Evolutionary conservation across 2,329 filamentous ascomycete genomes (phyloP).

Genomic region (Fusarium mangiferae): DNA sequence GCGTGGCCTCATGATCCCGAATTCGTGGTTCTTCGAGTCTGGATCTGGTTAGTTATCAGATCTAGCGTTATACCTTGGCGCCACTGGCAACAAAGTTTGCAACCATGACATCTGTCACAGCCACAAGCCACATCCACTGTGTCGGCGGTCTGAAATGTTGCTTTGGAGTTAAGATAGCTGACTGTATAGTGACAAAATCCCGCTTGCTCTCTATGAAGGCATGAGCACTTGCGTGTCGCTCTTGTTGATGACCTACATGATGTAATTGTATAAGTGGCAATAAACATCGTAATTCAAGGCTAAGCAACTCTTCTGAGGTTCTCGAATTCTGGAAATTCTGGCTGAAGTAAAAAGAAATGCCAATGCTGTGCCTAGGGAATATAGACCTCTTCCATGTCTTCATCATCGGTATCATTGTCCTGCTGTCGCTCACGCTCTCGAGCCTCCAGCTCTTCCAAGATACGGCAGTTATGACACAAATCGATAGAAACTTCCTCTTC

Average conservation of each 20-base stretch:
- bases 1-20: background rate
- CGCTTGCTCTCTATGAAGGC: fast-evolving
- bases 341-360: fast-evolving
- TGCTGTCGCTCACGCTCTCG: background rate
- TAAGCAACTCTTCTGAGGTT: fast-evolving
- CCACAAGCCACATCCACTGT: background rate
- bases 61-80: constrained; percentile 3
- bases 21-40: background rate
- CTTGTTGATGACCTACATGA: background rate
- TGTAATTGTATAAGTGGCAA: fast-evolving
- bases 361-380: background rate
- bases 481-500: background rate
- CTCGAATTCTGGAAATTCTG: fast-evolving
- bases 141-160: too few species aligned
- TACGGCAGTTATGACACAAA: background rate
- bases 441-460: background rate
- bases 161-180: too few species aligned
- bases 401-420: background rate
- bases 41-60: background rate
- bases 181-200: fast-evolving
- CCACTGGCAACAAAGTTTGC: constrained; percentile 10
- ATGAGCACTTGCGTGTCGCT: fast-evolving
- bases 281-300: fast-evolving
- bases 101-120: background rate
- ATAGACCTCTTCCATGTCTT: background rate